Base-by-base conservation (phyloP, 192 early-diverging fungal genomes). In the Coemansia nantahalensis region DNA sequence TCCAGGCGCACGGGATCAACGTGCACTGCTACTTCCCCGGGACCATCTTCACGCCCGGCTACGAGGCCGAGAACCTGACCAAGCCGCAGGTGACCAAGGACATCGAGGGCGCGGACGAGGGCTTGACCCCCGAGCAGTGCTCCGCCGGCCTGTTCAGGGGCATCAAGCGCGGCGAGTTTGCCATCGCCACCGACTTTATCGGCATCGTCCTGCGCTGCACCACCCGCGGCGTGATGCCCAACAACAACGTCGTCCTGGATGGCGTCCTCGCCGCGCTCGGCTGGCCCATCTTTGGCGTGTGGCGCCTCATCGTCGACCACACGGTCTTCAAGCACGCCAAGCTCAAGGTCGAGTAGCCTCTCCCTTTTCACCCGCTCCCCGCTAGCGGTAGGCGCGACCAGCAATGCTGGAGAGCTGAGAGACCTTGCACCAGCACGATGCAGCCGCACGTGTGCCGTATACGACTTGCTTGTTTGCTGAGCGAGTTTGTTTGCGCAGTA, bases 11-110 rank as follows among this genome's bases (percentile, higher is more conserved):
- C 54, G 68, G 49, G 5, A 88, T 90, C 56, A 52, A 56, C 23
- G 77, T 83, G 11, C 85, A 88, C 41, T 83, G 85, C 54, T 90
- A 83, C 48, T 87, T 82, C 45, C 84, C 88, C 0, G 88, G 85
- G 13, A 83, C 77, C 1, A 88, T 90, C 39, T 70, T 79, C 24
- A 80, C 84, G 2, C 85, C 85, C 34, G 88, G 88, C 11, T 88
- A 78, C 46, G 84, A 84, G 38, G 51, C 45, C 0, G 88, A 90
- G 83, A 89, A 87, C 51, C 44, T 80, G 66, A 87, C 82, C 3
- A 89, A 89, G 62, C 87, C 86, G 22, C 39, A 82, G 39, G 54
- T 89, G 4, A 87, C 87, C 0, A 80, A 78, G 34, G 73, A 82
- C 24, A 84, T 89, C 39, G 87, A 89, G 53, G 87, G 87, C n/a